Conservation (phyloP, 805 yeast genomes). For the Barnettozyma sucrosica region DNA sequence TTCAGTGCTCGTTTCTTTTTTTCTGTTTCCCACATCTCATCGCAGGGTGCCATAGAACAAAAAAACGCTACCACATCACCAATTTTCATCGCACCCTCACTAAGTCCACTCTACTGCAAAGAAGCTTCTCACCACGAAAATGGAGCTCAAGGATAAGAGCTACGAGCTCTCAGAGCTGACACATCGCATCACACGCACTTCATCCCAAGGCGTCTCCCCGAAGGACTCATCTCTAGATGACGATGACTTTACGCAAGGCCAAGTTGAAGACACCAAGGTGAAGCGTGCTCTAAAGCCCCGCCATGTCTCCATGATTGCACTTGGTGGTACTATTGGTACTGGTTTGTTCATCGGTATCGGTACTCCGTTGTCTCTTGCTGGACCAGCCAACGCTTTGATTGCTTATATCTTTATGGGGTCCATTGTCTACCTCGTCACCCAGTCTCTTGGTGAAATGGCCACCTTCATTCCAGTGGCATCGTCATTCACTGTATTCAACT, state of each 20-base stretch:
- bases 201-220: neutral
- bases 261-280: conserved; percentile 30
- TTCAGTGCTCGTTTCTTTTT: neutral
- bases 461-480: conserved; percentile 64
- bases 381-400: conserved; percentile 64
- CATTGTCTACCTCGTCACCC: conserved; percentile 60
- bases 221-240: neutral
- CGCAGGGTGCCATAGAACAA: neutral
- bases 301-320: conserved; percentile 69
- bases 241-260: neutral
- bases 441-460: conserved; percentile 77
- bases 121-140: neutral
- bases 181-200: neutral
- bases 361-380: conserved; percentile 48
- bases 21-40: neutral
- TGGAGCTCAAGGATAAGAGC: neutral
- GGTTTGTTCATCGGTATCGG: conserved; percentile 68
- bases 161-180: conserved; percentile 3
- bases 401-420: conserved; percentile 63
- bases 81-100: no score
- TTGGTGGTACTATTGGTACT: conserved; percentile 78
- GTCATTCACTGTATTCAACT: conserved; percentile 64
- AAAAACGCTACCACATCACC: neutral
- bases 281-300: conserved; percentile 58
- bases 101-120: neutral